A percentile compares a stretch with the other conserved stretches of the same genome.
These are phyloP conservation scores for Taxillus chinensis DNA, from an alignment of 164 flowering plant species.

Conservation along the genomic window DNA sequence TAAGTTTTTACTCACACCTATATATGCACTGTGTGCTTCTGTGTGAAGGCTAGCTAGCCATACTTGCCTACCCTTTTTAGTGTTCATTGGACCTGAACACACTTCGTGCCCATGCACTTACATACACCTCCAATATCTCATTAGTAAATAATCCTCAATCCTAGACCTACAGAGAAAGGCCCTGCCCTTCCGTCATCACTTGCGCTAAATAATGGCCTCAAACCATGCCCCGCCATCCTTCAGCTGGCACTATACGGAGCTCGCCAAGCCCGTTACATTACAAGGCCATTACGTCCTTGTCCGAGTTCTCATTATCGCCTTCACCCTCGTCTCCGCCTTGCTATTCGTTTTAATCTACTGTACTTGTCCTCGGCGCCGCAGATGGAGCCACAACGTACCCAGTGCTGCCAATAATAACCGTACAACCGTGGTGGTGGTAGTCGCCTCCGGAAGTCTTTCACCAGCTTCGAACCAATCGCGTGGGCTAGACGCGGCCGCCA, in stretches of 20 bases:
- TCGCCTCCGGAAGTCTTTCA: not conserved
- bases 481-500: constrained; percentile 9
- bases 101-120: no score
- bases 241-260: not conserved
- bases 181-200: not conserved
- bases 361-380: not conserved
- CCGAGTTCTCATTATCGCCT: not conserved
- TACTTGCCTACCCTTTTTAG: not conserved
- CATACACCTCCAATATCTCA: no score
- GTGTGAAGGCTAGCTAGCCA: no score
- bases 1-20: no score
- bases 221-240: not conserved
- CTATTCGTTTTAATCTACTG: not conserved
- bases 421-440: not conserved
- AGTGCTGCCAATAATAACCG: not conserved
- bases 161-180: no score
- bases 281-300: not conserved
- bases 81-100: not conserved
- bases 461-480: not conserved
- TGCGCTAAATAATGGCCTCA: not conserved
- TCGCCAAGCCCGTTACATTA: not conserved
- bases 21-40: no score
- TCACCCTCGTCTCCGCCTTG: not conserved
- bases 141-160: no score
- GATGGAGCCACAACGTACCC: not conserved